Evolutionary conservation across 2,329 filamentous ascomycete species (phyloP), one percentile per base, ranked within the genome.

Genomic region (Ascochyta pisi): DNA sequence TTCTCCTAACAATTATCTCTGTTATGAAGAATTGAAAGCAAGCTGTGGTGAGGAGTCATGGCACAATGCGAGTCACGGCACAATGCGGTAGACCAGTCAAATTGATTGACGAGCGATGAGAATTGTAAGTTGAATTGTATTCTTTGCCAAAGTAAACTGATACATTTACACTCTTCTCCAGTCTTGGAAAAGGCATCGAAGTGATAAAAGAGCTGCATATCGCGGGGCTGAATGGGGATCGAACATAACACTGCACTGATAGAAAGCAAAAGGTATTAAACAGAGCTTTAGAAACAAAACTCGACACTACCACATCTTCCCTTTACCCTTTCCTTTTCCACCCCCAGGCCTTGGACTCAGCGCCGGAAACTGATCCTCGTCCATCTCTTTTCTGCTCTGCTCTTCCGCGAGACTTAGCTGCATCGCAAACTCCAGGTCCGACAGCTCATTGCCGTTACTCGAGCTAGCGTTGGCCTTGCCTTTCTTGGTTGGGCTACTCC

Each of bases 391-490:
- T 40, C 77, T 74, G 66, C 82, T 83, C 67, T 83, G 77, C 62
- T 85, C 81, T 64, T 88, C 85, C 0, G 81, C 85, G 45, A 88
- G 76, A 68, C 86, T 88, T 24, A 88, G 68, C 68, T 86, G 84
- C 58, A 88, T 73, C 0, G 86, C 86, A 67, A 85, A 84, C 57
- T 87, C 84, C 29, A 89, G 66, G 70, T 88, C 86, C 40, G 81
- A 79, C 59, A 83, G 73, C 65, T 86, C 83, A 9, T 74, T 62
- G 1, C 31, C 37, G 35, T 75, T 62, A 63, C 68, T 79, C 64
- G 66, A 73, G 24, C 71, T 76, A 62, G 68, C 74, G 16, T 72
- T 62, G 34, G 60, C 41, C 60, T 65, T 68, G 6, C 63, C 60
- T 10, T 70, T 70, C 6, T 66, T 65, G 2, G 61, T 56, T 38